Evolutionary conservation across 2,329 filamentous ascomycete genomes (phyloP), one percentile per base, ranked within the genome.

Genomic region (Sclerotinia subarctica): DNA sequence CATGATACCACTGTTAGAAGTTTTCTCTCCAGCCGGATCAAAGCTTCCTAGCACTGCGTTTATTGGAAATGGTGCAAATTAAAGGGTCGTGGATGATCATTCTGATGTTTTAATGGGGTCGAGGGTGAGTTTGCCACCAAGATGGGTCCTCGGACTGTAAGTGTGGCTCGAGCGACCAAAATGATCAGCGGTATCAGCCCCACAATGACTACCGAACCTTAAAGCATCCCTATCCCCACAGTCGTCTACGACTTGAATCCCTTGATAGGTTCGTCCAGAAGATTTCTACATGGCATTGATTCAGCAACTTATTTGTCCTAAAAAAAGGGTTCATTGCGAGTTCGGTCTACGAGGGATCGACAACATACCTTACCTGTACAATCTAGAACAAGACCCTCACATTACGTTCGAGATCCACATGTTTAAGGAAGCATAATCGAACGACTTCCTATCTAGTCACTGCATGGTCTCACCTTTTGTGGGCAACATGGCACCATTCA

Each of bases 131-230:
- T 56, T 56, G 53, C 53, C 53, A 56, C 53, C 53, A 35, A 56
- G 21, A 15, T 11, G 13, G 19, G 7, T 35, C 29, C 17, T 42
- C 38, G 38, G 17, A 32, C 11, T 11, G 21, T 7, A n/a, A 42
- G 38, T 42, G 53, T 35, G 53, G 53, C 29, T 56, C 32, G 53
- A 56, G 53, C 32, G 53, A 26, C 53, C 53, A 56, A 56, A 56
- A n/a, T 47, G 53, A 35, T 56, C 53, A 11, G 53, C 53, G 32
- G 53, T 32, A n/a, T 38, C 32, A 56, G 53, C 35, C 32, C 29
- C 53, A n/a, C 35, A 32, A 56, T n/a, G 21, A 35, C 53, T 56
- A 56, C 53, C 53, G 29, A 56, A 56, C 21, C 52, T 56, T 29
- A 29, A 56, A 56, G 52, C 52, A 54, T 26, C 24, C 51, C 21